Evolutionary conservation across 495 filamentous ascomycete genomes (phyloP).

Genomic region (Parachaetomium inaequale): DNA sequence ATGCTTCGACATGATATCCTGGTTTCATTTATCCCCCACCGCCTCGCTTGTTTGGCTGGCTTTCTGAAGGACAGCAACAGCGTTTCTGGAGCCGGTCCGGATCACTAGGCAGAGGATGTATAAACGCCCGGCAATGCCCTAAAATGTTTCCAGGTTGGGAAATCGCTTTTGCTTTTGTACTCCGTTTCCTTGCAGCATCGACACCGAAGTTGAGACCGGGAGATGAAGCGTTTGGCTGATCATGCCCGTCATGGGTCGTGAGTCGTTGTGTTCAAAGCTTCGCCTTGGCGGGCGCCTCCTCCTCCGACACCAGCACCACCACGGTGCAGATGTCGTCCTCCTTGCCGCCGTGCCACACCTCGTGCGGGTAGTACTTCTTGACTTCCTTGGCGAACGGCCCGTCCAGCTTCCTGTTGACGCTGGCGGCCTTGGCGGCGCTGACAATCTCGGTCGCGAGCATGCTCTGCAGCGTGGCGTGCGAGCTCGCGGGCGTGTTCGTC

Average conservation of each 20-base stretch:
- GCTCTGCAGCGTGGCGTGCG: conserved; percentile 59
- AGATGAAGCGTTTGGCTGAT: not conserved
- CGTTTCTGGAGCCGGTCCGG: too few relatives aligned
- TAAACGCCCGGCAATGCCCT: not conserved
- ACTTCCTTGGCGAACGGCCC: conserved; percentile 95
- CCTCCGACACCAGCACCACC: conserved; percentile 65
- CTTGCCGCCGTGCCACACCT: conserved; percentile 82
- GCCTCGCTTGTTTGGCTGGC: too few relatives aligned
- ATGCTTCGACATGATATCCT: not conserved
- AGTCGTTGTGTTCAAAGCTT: conserved; percentile 31
- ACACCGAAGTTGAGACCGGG: not conserved
- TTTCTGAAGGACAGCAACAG: too few relatives aligned
- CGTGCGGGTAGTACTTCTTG: conserved; percentile 76
- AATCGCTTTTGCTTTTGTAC: not conserved
- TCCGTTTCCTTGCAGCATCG: not conserved
- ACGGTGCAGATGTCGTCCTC: conserved; percentile 87
- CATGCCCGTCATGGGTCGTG: too few relatives aligned
- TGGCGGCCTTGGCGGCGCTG: conserved; percentile 76
- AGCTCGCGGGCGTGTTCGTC: conserved; percentile 12
- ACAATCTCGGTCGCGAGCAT: conserved; percentile 74
- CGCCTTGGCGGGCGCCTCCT: conserved; percentile 37
- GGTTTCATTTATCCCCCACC: not conserved
- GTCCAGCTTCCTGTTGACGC: conserved; percentile 69
- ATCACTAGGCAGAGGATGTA: not conserved
- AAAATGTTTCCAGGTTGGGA: not conserved